Evolutionary conservation across 2,329 filamentous ascomycete genomes (phyloP), one percentile per base, ranked within the genome.

Genomic region (Aspergillus spinulosporus): DNA sequence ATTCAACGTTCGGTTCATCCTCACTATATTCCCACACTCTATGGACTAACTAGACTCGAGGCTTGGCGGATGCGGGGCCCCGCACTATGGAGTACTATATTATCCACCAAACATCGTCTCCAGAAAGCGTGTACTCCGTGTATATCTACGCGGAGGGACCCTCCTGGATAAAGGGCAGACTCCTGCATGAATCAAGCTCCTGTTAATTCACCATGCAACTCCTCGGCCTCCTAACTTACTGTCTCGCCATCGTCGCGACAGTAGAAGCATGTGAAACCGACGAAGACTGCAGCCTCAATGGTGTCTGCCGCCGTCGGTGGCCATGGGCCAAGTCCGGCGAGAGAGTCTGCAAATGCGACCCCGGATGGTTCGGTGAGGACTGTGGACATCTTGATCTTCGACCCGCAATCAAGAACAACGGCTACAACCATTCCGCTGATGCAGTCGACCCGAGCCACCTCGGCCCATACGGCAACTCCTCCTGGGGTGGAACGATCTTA

Each of bases 401-500:
- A 1, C 77, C 78, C 0, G 77, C 74, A 0, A 72, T 67, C 3
- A 64, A 72, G 36, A 64, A 68, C 43, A 73, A 71, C 0, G 79
- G 79, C 1, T 81, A 81, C 61, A 81, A 82, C 58, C 67, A 76
- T 53, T 80, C 78, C 9, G 39, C 43, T 8, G 48, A 50, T 15
- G 42, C 56, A 45, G 51, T 40, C 7, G 36, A 52, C 9, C 43
- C 57, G 8, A 50, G n/a, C 6, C 49, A 57, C 36, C 49, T 40
- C n/a, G 57, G 52, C 5, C 66, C 63, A 1, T 70, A 62, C 9
- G 63, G 73, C 12, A 78, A 76, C 47, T 78, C 79, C 0, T 80
- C 78, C 0, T 81, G 79, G 80, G 77, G 79, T 11, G 76, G 75
- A 0, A 72, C 73, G 9, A 78, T 81, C 34, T 51, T 81, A 0